A percentile compares a stretch with the other conserved stretches of the same genome.
Evolutionary conservation across 352 stramenopile species (phyloP).

Genomic region (Stephanocyclus meneghinianus): DNA sequence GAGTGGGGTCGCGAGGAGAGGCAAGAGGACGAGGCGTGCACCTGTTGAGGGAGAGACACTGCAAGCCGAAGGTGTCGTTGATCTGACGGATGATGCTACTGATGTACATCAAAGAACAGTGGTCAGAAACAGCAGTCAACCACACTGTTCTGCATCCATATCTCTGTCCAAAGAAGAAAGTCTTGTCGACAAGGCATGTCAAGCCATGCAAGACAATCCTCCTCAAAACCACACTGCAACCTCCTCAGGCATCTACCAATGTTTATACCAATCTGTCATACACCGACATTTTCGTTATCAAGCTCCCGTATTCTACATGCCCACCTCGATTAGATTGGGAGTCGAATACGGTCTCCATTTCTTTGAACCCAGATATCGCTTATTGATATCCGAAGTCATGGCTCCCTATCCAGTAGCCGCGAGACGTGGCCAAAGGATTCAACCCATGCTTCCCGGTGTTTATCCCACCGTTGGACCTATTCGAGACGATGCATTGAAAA

Average conservation of each 20-base stretch:
- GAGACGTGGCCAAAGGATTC: slow-evolving; percentile 40
- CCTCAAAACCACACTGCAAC: slow-evolving; percentile 28
- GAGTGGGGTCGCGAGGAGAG: slow-evolving; percentile 23
- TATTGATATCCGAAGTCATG: slow-evolving; percentile 71
- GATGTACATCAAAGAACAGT: background rate
- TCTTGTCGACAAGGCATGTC: slow-evolving; percentile 43
- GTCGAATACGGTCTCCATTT: slow-evolving; percentile 67
- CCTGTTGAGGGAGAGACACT: slow-evolving; percentile 5
- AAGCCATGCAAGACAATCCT: slow-evolving; percentile 36
- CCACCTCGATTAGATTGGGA: slow-evolving; percentile 43
- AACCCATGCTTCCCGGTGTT: slow-evolving; percentile 32
- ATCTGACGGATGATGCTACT: slow-evolving; percentile 8
- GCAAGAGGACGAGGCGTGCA: slow-evolving; percentile 36
- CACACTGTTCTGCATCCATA: too few relatives aligned
- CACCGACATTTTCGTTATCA: slow-evolving; percentile 57
- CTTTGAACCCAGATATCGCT: slow-evolving; percentile 76
- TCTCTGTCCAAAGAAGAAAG: slow-evolving; percentile 24
- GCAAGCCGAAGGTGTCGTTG: slow-evolving; percentile 6
- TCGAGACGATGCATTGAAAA: slow-evolving; percentile 35
- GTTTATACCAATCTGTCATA: slow-evolving; percentile 61
- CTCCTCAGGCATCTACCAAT: slow-evolving; percentile 50
- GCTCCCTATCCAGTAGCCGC: slow-evolving; percentile 39
- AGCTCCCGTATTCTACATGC: slow-evolving; percentile 74
- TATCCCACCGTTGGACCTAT: slow-evolving; percentile 16
- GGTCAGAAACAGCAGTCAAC: too few relatives aligned